phyloP scores from a whole-genome alignment of 139 green algal genomes.

The Coelastrella sp. region DNA sequence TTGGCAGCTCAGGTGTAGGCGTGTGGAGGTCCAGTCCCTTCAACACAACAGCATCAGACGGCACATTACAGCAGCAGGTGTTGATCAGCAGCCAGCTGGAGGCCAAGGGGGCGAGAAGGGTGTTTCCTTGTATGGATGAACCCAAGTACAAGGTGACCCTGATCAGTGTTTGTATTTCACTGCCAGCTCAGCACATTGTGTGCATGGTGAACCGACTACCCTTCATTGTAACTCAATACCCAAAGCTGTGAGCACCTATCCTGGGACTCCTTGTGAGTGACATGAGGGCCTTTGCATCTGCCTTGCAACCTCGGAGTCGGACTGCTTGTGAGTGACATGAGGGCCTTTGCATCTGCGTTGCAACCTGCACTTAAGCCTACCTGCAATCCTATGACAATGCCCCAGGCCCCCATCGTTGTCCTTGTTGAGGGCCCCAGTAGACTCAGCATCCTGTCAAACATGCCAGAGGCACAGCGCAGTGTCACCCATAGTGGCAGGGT shows the following conservation, averaged over 20 bases:
- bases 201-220: no score
- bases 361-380: background rate
- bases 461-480: background rate
- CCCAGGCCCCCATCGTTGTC: constrained; percentile 53
- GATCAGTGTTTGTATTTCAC: background rate
- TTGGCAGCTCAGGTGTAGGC: constrained; percentile 14
- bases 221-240: no score
- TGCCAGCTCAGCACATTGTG: background rate
- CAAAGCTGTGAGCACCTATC: no score
- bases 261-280: no score
- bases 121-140: constrained; percentile 56
- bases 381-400: background rate
- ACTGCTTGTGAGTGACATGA: no score
- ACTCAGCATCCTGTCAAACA: constrained; percentile 49
- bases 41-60: background rate
- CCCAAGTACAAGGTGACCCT: constrained; percentile 53
- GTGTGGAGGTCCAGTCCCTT: constrained; percentile 45
- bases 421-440: constrained; percentile 29
- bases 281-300: no score
- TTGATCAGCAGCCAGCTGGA: constrained; percentile 50
- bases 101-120: constrained; percentile 5
- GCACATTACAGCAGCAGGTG: background rate
- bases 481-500: background rate
- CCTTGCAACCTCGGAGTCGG: no score
- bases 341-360: no score